phyloP scores from a whole-genome alignment of 2,329 filamentous ascomycete species.

The Diaporthe velutina region DNA sequence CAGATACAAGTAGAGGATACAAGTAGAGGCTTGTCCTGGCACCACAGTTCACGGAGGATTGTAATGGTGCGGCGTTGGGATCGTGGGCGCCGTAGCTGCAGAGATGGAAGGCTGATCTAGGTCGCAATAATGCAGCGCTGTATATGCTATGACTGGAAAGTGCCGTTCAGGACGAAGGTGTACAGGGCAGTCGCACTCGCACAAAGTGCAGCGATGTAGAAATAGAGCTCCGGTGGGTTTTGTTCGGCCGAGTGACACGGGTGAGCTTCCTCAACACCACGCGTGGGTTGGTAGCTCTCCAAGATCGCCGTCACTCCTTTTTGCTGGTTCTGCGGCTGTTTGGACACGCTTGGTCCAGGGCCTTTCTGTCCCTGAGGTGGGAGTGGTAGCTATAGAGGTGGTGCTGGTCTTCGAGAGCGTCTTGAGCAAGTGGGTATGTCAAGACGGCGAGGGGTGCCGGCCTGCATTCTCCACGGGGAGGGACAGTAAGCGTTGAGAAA shows the following conservation, averaged over 20 bases:
- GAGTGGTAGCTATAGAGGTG: neutral
- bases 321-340: neutral
- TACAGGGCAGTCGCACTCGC: constrained; percentile 14
- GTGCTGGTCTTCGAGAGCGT: neutral
- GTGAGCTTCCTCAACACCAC: neutral
- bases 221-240: constrained; percentile 23
- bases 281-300: neutral
- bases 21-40: neutral
- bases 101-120: neutral
- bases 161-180: constrained; percentile 1
- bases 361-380: neutral
- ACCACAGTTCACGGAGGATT: neutral
- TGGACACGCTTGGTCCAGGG: neutral
- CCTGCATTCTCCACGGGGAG: constrained; percentile 19
- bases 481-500: constrained; percentile 3
- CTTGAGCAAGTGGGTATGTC: constrained; percentile 1
- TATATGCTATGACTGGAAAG: constrained; percentile 8
- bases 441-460: constrained; percentile 27
- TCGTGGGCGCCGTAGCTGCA: neutral
- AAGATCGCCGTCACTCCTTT: neutral
- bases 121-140: constrained; percentile 1
- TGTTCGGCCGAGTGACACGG: constrained; percentile 23
- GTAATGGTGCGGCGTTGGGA: neutral
- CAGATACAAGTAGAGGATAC: too few species aligned
- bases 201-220: constrained; percentile 10